Evolutionary conservation across 768 basidiomycete species (phyloP), one percentile per base, ranked within the genome.

Genomic region (Boletus pseudo-olivaceus): DNA sequence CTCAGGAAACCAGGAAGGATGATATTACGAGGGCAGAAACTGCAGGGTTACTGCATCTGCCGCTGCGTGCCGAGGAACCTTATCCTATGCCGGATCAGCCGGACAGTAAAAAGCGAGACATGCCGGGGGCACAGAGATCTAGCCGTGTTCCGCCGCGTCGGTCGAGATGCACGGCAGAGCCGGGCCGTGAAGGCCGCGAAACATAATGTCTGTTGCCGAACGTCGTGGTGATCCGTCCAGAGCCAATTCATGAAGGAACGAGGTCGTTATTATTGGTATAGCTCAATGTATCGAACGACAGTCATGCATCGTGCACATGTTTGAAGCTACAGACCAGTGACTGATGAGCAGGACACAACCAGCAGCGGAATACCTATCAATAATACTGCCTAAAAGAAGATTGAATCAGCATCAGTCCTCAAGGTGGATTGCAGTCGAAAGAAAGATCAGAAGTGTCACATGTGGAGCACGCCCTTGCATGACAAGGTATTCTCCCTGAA

Each of bases 401-500:
- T 10, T 5, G 17, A 35, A 37, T 71, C 40, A 69, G 61, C 26
- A 48, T 11, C 7, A 1, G 12, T 45, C n/a, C 27, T n/a, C 14
- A 10, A 11, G 5, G 23, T 7, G 9, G 3, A 47, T 11, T 20
- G 29, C 1, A 2, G 10, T 12, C 23, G 7, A 44, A 33, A 39
- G 5, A 32, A 55, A 46, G 26, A 27, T 70, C 68, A 70, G 68
- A 56, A 43, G 27, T 84, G 88, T 88, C 87, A 84, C 64, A 63
- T 79, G 82, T 86, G 89, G 87, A 87, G 88, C 88, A 74, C 78
- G 71, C 81, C 86, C 84, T 64, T 68, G 61, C 54, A 56, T 49
- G 59, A 61, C 65, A 53, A 75, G 82, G 84, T 85, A 87, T 88
- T 73, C 85, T 84, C 89, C 89, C 76, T 90, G 89, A 91, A 91